Evolutionary conservation across 1,139 yeast genomes (phyloP).

Genomic region (Saccharomyces hybrid): DNA sequence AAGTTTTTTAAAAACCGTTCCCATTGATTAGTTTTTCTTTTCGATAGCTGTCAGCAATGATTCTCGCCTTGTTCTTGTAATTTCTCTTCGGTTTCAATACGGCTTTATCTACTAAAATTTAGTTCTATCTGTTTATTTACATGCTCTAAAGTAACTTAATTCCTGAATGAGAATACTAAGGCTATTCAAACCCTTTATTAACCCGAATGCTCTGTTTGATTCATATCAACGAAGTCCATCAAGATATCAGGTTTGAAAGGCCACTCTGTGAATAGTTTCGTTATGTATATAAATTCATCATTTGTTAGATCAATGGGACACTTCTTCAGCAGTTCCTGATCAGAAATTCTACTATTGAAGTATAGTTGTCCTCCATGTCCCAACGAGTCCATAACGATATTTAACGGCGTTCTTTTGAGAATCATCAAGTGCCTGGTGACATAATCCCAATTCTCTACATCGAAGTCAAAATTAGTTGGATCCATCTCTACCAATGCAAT

Average conservation of each 20-base stretch:
- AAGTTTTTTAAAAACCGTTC: not conserved
- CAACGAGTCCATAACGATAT: slow-evolving; percentile 45
- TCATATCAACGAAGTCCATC: slow-evolving; percentile 23
- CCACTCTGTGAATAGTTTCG: slow-evolving; percentile 58
- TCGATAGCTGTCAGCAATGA: no score
- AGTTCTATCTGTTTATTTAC: not conserved
- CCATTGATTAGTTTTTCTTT: not conserved
- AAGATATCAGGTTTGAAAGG: slow-evolving; percentile 70
- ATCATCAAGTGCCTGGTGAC: slow-evolving; percentile 60
- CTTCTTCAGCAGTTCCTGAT: slow-evolving; percentile 37
- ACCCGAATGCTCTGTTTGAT: slow-evolving; percentile 15
- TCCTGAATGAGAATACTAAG: not conserved
- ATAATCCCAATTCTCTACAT: slow-evolving; percentile 56
- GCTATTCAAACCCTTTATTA: not conserved
- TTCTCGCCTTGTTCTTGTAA: no score
- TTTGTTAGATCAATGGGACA: slow-evolving; percentile 43
- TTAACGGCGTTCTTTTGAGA: slow-evolving; percentile 41
- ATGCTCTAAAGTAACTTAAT: not conserved
- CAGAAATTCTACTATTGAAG: slow-evolving; percentile 36
- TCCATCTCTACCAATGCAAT: slow-evolving; percentile 48
- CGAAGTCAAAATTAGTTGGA: slow-evolving; percentile 39
- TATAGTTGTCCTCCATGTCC: slow-evolving; percentile 81
- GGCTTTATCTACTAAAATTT: not conserved
- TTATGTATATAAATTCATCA: slow-evolving; percentile 47
- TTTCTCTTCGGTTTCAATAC: not conserved